A percentile compares a stretch with the other conserved stretches of the same genome.
phyloP scores from a whole-genome alignment of 805 yeast species.

The Kazachstania africana region DNA sequence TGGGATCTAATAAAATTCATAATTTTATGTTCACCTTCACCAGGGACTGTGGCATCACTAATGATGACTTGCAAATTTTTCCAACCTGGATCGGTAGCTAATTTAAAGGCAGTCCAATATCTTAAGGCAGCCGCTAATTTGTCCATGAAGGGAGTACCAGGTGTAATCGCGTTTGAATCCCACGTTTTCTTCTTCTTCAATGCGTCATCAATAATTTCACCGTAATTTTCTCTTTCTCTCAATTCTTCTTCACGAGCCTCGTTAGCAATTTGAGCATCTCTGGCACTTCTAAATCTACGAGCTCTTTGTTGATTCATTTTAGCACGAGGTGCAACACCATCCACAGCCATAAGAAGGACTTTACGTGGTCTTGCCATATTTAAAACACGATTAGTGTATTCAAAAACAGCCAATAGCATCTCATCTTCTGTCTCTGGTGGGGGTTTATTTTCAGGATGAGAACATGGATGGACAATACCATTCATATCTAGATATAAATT shows the following conservation, averaged over 20 bases:
- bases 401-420: slow-evolving; percentile 88
- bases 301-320: slow-evolving; percentile 96
- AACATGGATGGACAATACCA: slow-evolving; percentile 98
- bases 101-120: slow-evolving; percentile 87
- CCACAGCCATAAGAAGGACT: slow-evolving; percentile 88
- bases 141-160: slow-evolving; percentile 98
- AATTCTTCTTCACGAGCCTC: slow-evolving; percentile 50
- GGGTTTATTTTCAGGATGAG: slow-evolving; percentile 94
- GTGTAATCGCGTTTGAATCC: slow-evolving; percentile 96
- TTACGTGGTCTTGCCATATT: slow-evolving; percentile 93
- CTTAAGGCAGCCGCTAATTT: slow-evolving; percentile 69
- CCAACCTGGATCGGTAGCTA: slow-evolving; percentile 91
- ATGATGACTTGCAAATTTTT: slow-evolving; percentile 75
- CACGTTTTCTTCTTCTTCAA: slow-evolving; percentile 66
- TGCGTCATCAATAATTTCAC: slow-evolving; percentile 68
- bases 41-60: slow-evolving; percentile 95
- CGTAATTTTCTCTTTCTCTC: slow-evolving; percentile 22
- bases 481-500: slow-evolving; percentile 94
- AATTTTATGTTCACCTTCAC: slow-evolving; percentile 98
- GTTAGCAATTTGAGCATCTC: slow-evolving; percentile 72
- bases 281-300: slow-evolving; percentile 83
- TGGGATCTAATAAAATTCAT: slow-evolving; percentile 93
- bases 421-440: slow-evolving; percentile 96
- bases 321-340: slow-evolving; percentile 98
- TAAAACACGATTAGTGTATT: slow-evolving; percentile 83